Base-by-base conservation (phyloP, 2,329 filamentous ascomycete species). In the Colletotrichum sp. region DNA sequence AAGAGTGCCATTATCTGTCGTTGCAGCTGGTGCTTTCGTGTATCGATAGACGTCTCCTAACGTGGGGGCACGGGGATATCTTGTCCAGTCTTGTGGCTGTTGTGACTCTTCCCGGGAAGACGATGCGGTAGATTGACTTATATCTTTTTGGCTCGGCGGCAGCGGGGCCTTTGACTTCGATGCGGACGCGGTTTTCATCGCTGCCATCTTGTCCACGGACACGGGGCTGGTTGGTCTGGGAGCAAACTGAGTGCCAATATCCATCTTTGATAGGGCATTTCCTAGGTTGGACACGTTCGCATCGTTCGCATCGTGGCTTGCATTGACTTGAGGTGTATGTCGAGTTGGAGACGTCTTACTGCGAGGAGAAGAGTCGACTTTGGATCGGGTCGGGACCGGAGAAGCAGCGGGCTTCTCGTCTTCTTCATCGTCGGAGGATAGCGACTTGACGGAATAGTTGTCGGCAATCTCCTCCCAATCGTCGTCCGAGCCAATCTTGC, bases 381-480 rank as follows among this genome's bases (percentile, higher is more conserved):
- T 36, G 10, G 59, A 15, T 30, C 16, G 48, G 34, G 16, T 30
- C 21, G n/a, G 34, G 1, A 21, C 61, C 3, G 34, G 3, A 32
- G 30, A 61, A 2, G 28, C 28, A 5, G 32, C 21, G 16, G 59
- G 59, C 30, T 61, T 43, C 32, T 64, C 24, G 24, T 60, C 16
- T 48, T 26, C n/a, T 10, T 75, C 70, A 7, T 78, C 79, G 15
- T 80, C 79, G 5, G 80, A 81, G 5, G 79, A 71, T 7, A 82
- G 75, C 3, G 81, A 82, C 12, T 80, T 70, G 64, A 82, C 71
- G 15, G 81, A 82, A 55, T 78, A 80, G 52, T 63, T 72, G 32
- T 81, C 80, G 36, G 70, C 68, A 6, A 82, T 70, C 18, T 81
- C 78, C 67, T 82, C 78, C 81, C 81, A 82, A 32, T 79, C 81